Base-by-base conservation (phyloP, 495 filamentous ascomycete species). In the Aspergillus sclerotiicarbonarius region DNA sequence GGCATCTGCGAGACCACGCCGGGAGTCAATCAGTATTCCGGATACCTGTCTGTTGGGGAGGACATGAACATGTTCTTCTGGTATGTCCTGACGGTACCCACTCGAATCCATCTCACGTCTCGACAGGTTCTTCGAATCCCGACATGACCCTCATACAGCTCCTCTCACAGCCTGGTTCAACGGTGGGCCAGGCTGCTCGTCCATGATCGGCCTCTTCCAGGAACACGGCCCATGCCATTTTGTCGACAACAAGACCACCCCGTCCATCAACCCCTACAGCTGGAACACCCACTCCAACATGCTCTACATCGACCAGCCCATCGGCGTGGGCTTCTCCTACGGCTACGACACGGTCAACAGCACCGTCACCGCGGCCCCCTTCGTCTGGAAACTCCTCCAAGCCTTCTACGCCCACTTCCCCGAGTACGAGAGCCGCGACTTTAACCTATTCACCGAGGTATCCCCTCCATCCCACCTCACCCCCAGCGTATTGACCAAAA, bases 51-150 rank as follows among this genome's bases (percentile, higher is more conserved):
- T 0, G 79, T 83, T 37, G 78, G 76, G 8, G 66, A 71, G 20
- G 77, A 80, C 51, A 76, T 80, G 75, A 82, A 82, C 63, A 81
- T 82, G 77, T 81, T 73, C 72, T 81, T 82, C 57, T 82, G 79
- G 79, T 77, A 59, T 20, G 57, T 32, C 25, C 25, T 25, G 25
- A 25, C 25, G 5, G 25, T 29, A 21, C 32, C n/a, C 21, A 10
- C 29, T 30, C 13, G 47, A 29, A 13, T 32, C 60, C 58, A 32
- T 44, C 4, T 21, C 43, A n/a, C 32, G 10, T 3, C 4, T 4
- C 21, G 6, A 19, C 35, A 65, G 62, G 62, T 74, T 79, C 63
- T 84, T 84, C 64, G 80, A 82, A 59, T 67, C 80, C 12, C 75
- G 81, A 6, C 71, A 78, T 20, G 76, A 73, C 56, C 77, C 82